phyloP scores from a whole-genome alignment of 2,329 filamentous ascomycete species.

The Talaromyces sp. region DNA sequence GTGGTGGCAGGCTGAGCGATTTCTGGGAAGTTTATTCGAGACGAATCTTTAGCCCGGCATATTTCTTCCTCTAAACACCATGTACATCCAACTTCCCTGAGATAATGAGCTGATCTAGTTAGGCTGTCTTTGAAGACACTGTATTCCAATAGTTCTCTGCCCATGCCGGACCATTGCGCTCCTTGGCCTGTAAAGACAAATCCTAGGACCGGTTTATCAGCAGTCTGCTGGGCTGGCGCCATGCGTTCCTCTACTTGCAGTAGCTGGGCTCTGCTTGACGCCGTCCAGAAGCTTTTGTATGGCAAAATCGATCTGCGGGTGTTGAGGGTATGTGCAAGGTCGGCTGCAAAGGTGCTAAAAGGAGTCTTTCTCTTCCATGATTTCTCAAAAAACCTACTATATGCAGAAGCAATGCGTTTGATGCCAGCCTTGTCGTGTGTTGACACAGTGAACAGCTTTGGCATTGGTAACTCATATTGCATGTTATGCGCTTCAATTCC shows the following conservation, averaged over 20 bases:
- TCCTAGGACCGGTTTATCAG: constrained; percentile 5
- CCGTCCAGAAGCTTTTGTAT: neutral
- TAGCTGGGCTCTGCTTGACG: neutral
- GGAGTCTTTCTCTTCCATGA: neutral
- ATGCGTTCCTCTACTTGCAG: neutral
- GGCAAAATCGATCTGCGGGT: neutral
- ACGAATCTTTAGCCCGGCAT: neutral
- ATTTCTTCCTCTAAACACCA: constrained; percentile 1
- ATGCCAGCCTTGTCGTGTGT: neutral
- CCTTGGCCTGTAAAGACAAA: constrained; percentile 35
- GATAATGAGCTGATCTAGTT: neutral
- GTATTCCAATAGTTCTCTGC: constrained; percentile 16
- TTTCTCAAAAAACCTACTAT: neutral
- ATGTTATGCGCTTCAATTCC: neutral
- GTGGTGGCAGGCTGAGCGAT: constrained; percentile 17
- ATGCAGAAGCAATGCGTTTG: neutral
- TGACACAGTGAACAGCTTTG: neutral
- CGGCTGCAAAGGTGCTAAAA: neutral
- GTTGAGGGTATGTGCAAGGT: neutral
- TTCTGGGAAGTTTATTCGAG: constrained; percentile 2
- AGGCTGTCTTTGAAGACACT: neutral
- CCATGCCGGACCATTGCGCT: constrained; percentile 29
- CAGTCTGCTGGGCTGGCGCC: neutral
- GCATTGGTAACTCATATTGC: neutral
- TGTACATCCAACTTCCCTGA: neutral